phyloP scores from a whole-genome alignment of 2,329 filamentous ascomycete genomes.

The Nigrospora sphaerica region DNA sequence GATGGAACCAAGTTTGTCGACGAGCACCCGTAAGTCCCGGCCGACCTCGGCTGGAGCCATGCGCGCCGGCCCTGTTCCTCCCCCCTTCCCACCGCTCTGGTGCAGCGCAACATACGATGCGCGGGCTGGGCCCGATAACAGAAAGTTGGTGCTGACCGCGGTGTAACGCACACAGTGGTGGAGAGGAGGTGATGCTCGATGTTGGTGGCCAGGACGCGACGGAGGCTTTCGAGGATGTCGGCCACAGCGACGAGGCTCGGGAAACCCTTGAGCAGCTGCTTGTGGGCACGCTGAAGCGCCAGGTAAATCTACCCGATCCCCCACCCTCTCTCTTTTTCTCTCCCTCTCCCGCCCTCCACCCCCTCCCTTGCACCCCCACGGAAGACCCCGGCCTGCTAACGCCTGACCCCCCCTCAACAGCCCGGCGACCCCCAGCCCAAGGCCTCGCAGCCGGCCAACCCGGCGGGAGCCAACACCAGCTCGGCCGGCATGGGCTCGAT shows the following conservation, averaged over 20 bases:
- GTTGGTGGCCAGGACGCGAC: conserved; percentile 93
- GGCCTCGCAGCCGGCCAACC: conserved; percentile 39
- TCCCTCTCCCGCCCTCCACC: conserved; percentile 2
- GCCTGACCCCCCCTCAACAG: conserved; percentile 30
- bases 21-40: conserved; percentile 74
- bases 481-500: conserved; percentile 62
- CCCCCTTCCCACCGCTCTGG: conserved; percentile 4
- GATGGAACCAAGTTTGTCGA: conserved; percentile 83
- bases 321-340: no score
- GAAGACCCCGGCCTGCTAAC: conserved; percentile 13
- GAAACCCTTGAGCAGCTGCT: conserved; percentile 78
- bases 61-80: background rate
- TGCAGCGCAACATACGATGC: no score
- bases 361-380: background rate
- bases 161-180: conserved; percentile 56
- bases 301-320: conserved; percentile 41
- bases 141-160: no score
- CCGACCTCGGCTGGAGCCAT: no score
- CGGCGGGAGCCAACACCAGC: conserved; percentile 41
- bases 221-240: conserved; percentile 98
- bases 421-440: conserved; percentile 73
- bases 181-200: conserved; percentile 96
- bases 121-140: no score
- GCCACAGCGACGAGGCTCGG: conserved; percentile 96
- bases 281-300: conserved; percentile 72